Conservation (phyloP, 805 yeast genomes). For the Candida oleophila region DNA sequence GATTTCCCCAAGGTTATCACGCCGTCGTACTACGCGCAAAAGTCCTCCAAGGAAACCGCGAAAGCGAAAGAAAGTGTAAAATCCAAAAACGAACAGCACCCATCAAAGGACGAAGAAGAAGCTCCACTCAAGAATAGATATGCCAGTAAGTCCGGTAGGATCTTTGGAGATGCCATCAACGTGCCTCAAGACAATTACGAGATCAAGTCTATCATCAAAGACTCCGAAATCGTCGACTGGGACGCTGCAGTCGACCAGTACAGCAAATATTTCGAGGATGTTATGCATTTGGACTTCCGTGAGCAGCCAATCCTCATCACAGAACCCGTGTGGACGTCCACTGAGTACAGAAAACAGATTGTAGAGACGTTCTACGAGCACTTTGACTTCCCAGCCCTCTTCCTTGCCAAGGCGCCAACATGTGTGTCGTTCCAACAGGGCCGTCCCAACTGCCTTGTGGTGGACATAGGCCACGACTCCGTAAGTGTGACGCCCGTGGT, state of each 20-base stretch:
- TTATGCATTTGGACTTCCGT: slow-evolving; percentile 49
- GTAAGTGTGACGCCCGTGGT: slow-evolving; percentile 77
- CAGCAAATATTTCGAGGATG: slow-evolving; percentile 53
- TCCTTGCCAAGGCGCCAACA: slow-evolving; percentile 78
- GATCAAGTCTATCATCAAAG: slow-evolving; percentile 56
- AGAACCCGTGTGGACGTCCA: slow-evolving; percentile 84
- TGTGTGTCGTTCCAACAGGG: slow-evolving; percentile 88
- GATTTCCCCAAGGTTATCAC: slow-evolving; percentile 76
- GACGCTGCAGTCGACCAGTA: slow-evolving; percentile 79
- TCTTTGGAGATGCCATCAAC: slow-evolving; percentile 44
- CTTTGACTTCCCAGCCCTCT: slow-evolving; percentile 75
- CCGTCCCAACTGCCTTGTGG: slow-evolving; percentile 80
- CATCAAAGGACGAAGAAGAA: slow-evolving; percentile 13
- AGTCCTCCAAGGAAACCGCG: slow-evolving; percentile 28
- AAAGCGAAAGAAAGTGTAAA: no score
- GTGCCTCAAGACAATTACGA: slow-evolving; percentile 53
- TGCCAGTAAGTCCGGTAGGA: slow-evolving; percentile 16
- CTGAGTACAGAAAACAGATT: slow-evolving; percentile 62
- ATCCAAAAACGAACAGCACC: no score
- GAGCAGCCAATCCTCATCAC: slow-evolving; percentile 81
- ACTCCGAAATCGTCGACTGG: slow-evolving; percentile 77
- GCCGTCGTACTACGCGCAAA: slow-evolving; percentile 61
- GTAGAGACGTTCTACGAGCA: slow-evolving; percentile 71
- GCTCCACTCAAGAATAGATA: slow-evolving; percentile 13
- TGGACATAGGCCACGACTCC: slow-evolving; percentile 81